phyloP scores from a whole-genome alignment of 306 rosid species.

The Cicer judaicum region DNA sequence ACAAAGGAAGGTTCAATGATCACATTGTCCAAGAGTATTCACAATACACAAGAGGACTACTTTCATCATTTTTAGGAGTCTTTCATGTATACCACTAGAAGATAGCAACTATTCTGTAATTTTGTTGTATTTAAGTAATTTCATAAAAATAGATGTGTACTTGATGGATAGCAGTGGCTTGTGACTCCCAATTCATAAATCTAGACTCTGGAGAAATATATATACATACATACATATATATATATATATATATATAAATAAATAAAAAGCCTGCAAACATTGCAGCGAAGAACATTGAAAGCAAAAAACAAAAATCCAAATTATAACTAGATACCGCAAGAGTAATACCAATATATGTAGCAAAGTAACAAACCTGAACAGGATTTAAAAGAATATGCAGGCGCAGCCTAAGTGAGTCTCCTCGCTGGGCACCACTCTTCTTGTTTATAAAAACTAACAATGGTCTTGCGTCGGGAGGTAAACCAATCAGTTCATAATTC shows the following conservation, averaged over 20 bases:
- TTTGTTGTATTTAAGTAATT: constrained; percentile 20
- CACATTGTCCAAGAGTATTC: constrained; percentile 32
- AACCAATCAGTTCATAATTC: constrained; percentile 76
- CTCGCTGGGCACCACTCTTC: constrained; percentile 99
- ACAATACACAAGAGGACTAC: not conserved
- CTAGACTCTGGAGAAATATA: not conserved
- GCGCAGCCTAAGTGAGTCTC: constrained; percentile 85
- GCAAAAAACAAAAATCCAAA: constrained; percentile 24
- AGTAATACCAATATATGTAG: constrained; percentile 12
- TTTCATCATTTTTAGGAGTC: constrained; percentile 6
- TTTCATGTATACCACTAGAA: constrained; percentile 31
- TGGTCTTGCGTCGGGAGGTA: constrained; percentile 92
- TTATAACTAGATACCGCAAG: constrained; percentile 38
- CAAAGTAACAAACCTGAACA: constrained; percentile 74
- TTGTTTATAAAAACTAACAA: constrained; percentile 91
- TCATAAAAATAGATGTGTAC: constrained; percentile 19
- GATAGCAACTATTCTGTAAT: constrained; percentile 14
- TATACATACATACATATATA: not conserved
- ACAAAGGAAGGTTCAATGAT: constrained; percentile 38
- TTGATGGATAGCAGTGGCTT: constrained; percentile 7
- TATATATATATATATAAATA: not conserved
- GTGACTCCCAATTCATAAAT: constrained; percentile 27
- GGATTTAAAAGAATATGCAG: constrained; percentile 88
- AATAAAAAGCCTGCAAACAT: constrained; percentile 14
- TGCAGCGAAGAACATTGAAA: constrained; percentile 31